Conservation (phyloP, 2,329 filamentous ascomycete species). For the Lecanicillium sp. region DNA sequence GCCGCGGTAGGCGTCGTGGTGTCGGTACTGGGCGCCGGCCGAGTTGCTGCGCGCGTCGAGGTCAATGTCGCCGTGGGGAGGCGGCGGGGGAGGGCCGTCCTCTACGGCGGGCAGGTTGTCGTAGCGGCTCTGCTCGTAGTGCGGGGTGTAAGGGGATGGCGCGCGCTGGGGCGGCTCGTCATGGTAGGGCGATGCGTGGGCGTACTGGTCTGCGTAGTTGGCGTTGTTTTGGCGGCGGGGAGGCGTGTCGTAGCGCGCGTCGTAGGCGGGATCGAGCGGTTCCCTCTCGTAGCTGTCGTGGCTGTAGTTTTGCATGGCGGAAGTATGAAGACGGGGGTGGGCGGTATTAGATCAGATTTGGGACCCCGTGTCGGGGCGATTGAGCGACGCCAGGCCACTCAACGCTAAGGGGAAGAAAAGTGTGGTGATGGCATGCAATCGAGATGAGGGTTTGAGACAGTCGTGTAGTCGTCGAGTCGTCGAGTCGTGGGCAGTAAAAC, state of each 20-base stretch:
- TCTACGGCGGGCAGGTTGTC: constrained; percentile 1
- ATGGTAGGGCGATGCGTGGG: constrained; percentile 22
- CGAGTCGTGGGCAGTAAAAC: no score
- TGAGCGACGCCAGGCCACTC: background rate
- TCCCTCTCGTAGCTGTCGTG: constrained; percentile 31
- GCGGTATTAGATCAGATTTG: background rate
- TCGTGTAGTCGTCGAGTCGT: background rate
- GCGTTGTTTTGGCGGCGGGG: background rate
- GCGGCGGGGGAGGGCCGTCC: constrained; percentile 13
- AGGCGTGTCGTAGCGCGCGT: constrained; percentile 12
- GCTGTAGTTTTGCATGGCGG: constrained; percentile 28
- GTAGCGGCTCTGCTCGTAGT: constrained; percentile 9
- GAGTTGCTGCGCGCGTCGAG: constrained; percentile 18
- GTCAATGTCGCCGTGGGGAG: constrained; percentile 20
- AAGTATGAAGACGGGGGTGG: background rate
- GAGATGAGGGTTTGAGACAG: no score
- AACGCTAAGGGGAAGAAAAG: no score
- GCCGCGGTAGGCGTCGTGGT: constrained; percentile 20
- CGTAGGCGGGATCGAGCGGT: constrained; percentile 25
- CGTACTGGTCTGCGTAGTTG: constrained; percentile 6
- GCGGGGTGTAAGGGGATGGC: background rate
- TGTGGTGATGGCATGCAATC: background rate
- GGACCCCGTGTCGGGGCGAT: background rate
- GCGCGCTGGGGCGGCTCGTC: constrained; percentile 18
- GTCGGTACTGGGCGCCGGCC: constrained; percentile 17